Percentiles rank a stretch among this genome's conserved stretches.
Evolutionary conservation across 176 grass and related monocot genomes (phyloP).

Genomic region (Juncus effusus): DNA sequence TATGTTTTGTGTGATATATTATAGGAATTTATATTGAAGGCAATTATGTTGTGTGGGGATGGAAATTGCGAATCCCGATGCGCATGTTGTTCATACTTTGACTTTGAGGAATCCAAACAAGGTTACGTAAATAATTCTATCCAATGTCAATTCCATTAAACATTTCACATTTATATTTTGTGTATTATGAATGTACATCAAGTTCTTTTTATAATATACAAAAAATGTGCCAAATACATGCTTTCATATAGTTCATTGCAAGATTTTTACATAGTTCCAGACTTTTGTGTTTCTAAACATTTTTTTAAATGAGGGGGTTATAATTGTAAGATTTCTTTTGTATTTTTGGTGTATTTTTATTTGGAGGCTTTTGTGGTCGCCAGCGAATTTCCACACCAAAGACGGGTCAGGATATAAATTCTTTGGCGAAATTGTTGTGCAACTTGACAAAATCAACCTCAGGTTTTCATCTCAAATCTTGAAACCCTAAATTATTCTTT

Average conservation of each 20-base stretch:
- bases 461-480: conserved; percentile 34
- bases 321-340: too few relatives aligned
- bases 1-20: too few relatives aligned
- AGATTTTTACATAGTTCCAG: too few relatives aligned
- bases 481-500: too few relatives aligned
- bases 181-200: too few relatives aligned
- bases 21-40: conserved; percentile 96
- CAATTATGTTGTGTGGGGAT: conserved; percentile 93
- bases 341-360: conserved; percentile 73
- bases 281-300: too few relatives aligned
- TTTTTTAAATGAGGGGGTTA: neutral
- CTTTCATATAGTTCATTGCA: too few relatives aligned
- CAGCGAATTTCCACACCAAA: conserved; percentile 93
- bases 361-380: conserved; percentile 83
- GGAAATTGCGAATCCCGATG: conserved; percentile 90
- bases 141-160: too few relatives aligned
- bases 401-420: conserved; percentile 96
- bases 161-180: too few relatives aligned
- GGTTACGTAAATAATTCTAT: conserved; percentile 27
- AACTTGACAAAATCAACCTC: conserved; percentile 98
- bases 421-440: conserved; percentile 86
- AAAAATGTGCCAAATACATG: too few relatives aligned
- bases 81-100: conserved; percentile 60
- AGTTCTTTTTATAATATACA: too few relatives aligned
- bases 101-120: conserved; percentile 87